These are phyloP conservation scores for Mycena albidolilacea DNA, from an alignment of 768 basidiomycete genomes.

Conservation along the genomic window DNA sequence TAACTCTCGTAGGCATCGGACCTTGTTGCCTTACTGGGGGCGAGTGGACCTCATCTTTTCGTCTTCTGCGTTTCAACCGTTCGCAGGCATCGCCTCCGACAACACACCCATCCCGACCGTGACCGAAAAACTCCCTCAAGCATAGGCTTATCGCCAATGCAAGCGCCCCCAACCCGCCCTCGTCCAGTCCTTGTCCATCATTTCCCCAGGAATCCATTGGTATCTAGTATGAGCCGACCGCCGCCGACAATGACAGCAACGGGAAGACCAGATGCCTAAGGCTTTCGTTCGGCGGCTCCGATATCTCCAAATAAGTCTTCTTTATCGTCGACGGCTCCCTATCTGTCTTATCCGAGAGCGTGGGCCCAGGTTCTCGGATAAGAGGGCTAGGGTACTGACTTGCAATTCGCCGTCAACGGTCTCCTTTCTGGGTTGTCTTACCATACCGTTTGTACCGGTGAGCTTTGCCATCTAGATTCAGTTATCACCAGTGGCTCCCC, in stretches of 20 bases:
- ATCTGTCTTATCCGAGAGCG: too few species aligned
- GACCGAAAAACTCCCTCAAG: constrained; percentile 53
- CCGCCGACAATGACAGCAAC: neutral
- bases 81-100: constrained; percentile 29
- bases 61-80: neutral
- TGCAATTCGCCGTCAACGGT: too few species aligned
- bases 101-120: constrained; percentile 55
- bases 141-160: constrained; percentile 50
- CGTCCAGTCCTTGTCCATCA: neutral
- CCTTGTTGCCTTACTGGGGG: constrained; percentile 60
- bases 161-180: neutral
- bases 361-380: too few species aligned
- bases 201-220: constrained; percentile 44
- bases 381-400: too few species aligned
- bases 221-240: constrained; percentile 57
- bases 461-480: too few species aligned
- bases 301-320: constrained; percentile 46
- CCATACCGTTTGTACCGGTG: too few species aligned
- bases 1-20: constrained; percentile 55
- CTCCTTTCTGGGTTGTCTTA: too few species aligned
- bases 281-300: constrained; percentile 46
- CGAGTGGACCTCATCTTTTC: constrained; percentile 31
- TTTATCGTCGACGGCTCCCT: too few species aligned
- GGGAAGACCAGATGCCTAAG: constrained; percentile 32
- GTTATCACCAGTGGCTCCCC: too few species aligned